Evolutionary conservation across 2,329 filamentous ascomycete genomes (phyloP).

Genomic region (Cadophora malorum): DNA sequence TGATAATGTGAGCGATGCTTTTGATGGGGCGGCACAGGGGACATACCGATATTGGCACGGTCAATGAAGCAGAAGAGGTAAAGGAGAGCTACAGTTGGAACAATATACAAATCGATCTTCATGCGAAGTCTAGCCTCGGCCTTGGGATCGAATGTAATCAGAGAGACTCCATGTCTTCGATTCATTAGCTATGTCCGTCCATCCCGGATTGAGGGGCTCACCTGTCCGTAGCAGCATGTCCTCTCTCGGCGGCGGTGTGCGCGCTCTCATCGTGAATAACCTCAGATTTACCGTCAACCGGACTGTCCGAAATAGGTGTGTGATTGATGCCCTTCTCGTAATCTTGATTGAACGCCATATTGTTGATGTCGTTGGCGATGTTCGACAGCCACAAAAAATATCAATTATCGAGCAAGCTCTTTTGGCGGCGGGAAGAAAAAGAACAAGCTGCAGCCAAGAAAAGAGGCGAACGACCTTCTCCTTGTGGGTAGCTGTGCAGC

Average conservation of each 20-base stretch:
- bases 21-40: not conserved
- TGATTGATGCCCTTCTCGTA: constrained; percentile 21
- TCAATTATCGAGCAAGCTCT: constrained; percentile 1
- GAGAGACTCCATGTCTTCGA: constrained; percentile 52
- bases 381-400: not conserved
- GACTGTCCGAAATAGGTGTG: constrained; percentile 18
- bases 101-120: constrained; percentile 70
- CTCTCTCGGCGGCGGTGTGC: constrained; percentile 40
- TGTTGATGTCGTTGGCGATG: not conserved
- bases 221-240: constrained; percentile 41
- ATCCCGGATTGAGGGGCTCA: constrained; percentile 22
- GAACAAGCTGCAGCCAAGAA: constrained; percentile 10
- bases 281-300: constrained; percentile 28
- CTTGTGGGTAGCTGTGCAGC: not conserved
- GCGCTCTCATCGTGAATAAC: constrained; percentile 33
- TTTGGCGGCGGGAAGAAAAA: not conserved
- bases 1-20: constrained; percentile 41
- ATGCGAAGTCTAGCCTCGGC: constrained; percentile 63
- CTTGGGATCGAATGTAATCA: constrained; percentile 60
- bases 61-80: constrained; percentile 80
- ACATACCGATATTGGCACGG: constrained; percentile 72
- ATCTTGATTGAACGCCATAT: constrained; percentile 19
- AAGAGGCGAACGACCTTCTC: constrained; percentile 1
- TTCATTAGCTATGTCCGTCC: not conserved
- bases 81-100: constrained; percentile 69